Evolutionary conservation across 1,284 basidiomycete species (phyloP).

Genomic region (Cystobasidium sp.): DNA sequence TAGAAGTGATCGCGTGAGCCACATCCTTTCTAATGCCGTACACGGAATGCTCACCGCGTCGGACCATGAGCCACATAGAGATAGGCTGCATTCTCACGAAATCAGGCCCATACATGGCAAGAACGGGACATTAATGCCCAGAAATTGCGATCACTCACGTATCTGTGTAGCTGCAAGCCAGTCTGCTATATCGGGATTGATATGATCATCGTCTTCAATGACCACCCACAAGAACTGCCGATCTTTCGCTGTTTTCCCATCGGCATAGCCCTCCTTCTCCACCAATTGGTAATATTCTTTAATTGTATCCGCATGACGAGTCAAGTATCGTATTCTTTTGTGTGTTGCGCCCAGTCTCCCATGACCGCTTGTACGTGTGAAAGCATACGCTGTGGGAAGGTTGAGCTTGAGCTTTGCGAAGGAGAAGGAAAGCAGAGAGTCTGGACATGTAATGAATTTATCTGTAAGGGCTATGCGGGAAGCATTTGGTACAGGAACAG

Average conservation of each 20-base stretch:
- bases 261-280: conserved; percentile 27
- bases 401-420: conserved; percentile 13
- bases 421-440: conserved; percentile 10
- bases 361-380: conserved; percentile 22
- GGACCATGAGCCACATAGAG: conserved; percentile 37
- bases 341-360: conserved; percentile 13
- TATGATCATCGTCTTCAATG: conserved; percentile 31
- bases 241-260: conserved; percentile 18
- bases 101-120: neutral
- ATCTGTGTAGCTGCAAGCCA: conserved; percentile 11
- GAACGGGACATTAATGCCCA: neutral
- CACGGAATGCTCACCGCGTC: conserved; percentile 3
- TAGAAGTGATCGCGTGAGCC: neutral
- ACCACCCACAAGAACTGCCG: conserved; percentile 30
- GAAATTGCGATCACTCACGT: neutral
- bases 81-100: conserved; percentile 4
- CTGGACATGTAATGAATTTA: conserved; percentile 21
- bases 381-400: conserved; percentile 30
- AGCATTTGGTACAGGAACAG: neutral
- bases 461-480: neutral
- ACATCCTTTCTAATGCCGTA: neutral
- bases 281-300: conserved; percentile 17
- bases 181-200: conserved; percentile 15
- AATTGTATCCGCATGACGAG: conserved; percentile 23
- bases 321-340: conserved; percentile 27